Evolutionary conservation across 208 protist species (phyloP).

Genomic region (Leishmania aethiopica): DNA sequence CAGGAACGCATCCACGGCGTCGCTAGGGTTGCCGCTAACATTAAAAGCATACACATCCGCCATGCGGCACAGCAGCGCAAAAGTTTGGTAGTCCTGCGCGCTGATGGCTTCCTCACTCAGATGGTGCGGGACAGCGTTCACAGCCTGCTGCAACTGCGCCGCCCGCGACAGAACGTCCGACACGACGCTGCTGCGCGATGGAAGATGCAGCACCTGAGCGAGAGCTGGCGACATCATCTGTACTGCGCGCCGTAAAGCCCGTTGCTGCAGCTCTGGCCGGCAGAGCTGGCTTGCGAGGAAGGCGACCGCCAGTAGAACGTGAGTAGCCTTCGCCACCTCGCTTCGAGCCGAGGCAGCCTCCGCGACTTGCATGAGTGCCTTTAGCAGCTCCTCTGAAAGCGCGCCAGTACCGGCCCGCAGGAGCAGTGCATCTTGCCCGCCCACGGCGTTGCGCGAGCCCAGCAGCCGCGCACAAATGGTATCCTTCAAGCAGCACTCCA

Average conservation of each 20-base stretch:
- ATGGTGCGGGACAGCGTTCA: conserved; percentile 19
- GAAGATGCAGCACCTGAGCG: conserved; percentile 62
- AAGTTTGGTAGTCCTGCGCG: conserved; percentile 28
- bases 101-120: conserved; percentile 8
- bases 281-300: conserved; percentile 35
- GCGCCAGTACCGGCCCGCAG: conserved; percentile 23
- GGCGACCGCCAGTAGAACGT: conserved; percentile 53
- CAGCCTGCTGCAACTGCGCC: conserved; percentile 40
- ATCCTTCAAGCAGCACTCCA: conserved; percentile 70
- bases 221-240: conserved; percentile 67
- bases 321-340: conserved; percentile 54
- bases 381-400: conserved; percentile 49
- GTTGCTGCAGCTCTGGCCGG: conserved; percentile 22
- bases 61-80: conserved; percentile 55
- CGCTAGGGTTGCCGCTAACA: conserved; percentile 39
- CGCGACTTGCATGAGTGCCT: conserved; percentile 58
- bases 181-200: conserved; percentile 35
- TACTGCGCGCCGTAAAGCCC: conserved; percentile 55
- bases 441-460: conserved; percentile 47
- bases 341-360: conserved; percentile 55
- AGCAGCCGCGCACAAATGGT: conserved; percentile 59
- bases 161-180: conserved; percentile 45
- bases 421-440: conserved; percentile 39
- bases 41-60: conserved; percentile 53
- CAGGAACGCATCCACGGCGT: conserved; percentile 49